Conservation (phyloP, 1,139 yeast species). For the Yamadazyma friedrichii region DNA sequence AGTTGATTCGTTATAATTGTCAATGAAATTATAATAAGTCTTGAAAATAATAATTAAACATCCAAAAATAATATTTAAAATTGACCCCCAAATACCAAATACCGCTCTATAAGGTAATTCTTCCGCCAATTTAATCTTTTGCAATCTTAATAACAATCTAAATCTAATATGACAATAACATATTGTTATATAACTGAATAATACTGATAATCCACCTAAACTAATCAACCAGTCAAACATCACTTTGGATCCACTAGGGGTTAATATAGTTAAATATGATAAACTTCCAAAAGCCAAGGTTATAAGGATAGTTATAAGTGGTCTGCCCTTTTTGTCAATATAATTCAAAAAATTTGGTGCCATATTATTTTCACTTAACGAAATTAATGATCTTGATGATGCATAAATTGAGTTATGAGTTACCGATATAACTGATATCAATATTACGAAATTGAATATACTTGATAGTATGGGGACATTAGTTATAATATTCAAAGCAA, state of each 20-base stretch:
- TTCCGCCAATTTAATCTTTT: conserved; percentile 18
- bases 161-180: conserved; percentile 28
- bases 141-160: conserved; percentile 19
- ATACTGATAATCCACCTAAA: conserved; percentile 33
- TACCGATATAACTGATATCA: conserved; percentile 5
- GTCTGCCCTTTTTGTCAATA: conserved; percentile 6
- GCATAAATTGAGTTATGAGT: conserved; percentile 7
- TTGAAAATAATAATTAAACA: neutral
- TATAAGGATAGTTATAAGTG: conserved; percentile 7
- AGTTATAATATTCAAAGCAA: conserved; percentile 2
- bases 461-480: too few relatives aligned
- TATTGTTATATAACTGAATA: conserved; percentile 34
- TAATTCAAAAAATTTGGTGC: conserved; percentile 6
- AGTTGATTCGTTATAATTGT: neutral
- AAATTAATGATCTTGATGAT: conserved; percentile 6
- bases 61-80: conserved; percentile 13
- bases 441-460: conserved; percentile 4
- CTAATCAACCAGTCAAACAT: conserved; percentile 36
- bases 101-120: conserved; percentile 12
- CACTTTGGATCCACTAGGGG: conserved; percentile 7
- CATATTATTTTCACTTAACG: conserved; percentile 6
- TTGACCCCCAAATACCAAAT: conserved; percentile 14
- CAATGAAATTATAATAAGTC: neutral
- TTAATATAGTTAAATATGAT: conserved; percentile 8
- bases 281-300: conserved; percentile 7